Conservation (phyloP, 1,139 yeast genomes). For the Suhomyces ambrosiae region DNA sequence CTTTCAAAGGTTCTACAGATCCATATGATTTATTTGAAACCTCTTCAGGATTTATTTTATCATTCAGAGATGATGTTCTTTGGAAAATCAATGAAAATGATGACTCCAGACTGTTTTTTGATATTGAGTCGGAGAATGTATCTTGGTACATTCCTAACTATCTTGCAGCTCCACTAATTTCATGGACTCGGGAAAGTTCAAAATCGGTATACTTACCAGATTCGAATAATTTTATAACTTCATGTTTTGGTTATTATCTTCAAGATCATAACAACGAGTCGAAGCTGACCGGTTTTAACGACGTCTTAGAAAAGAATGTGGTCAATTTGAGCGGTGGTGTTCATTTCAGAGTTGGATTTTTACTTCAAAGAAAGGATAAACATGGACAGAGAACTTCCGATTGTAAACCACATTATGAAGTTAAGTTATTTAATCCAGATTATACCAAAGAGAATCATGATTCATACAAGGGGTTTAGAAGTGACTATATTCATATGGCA, state of each 20-base stretch:
- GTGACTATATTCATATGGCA: conserved; percentile 79
- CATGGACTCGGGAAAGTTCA: conserved; percentile 60
- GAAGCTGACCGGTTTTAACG: conserved; percentile 9
- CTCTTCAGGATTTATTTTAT: conserved; percentile 44
- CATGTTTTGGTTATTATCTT: conserved; percentile 56
- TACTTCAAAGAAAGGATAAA: conserved; percentile 50
- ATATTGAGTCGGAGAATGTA: conserved; percentile 39
- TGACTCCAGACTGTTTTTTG: conserved; percentile 40
- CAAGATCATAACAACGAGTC: conserved; percentile 22
- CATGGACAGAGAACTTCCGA: conserved; percentile 49
- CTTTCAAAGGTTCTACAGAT: conserved; percentile 50
- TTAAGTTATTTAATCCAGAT: conserved; percentile 65
- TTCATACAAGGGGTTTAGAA: conserved; percentile 77
- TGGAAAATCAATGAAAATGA: conserved; percentile 47
- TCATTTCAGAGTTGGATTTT: conserved; percentile 57
- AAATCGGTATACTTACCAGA: conserved; percentile 48
- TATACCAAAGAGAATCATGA: conserved; percentile 59
- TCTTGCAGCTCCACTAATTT: conserved; percentile 55
- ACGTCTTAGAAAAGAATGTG: conserved; percentile 51
- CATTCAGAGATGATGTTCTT: conserved; percentile 39
- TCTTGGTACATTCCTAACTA: conserved; percentile 62
- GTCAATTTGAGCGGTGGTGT: conserved; percentile 65
- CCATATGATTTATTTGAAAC: conserved; percentile 45
- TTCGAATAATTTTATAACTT: conserved; percentile 43
- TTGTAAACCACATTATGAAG: conserved; percentile 71